A percentile compares a stretch with the other conserved stretches of the same genome.
Conservation (phyloP, 495 filamentous ascomycete species). For the Penicillium psychrofluorescens region DNA sequence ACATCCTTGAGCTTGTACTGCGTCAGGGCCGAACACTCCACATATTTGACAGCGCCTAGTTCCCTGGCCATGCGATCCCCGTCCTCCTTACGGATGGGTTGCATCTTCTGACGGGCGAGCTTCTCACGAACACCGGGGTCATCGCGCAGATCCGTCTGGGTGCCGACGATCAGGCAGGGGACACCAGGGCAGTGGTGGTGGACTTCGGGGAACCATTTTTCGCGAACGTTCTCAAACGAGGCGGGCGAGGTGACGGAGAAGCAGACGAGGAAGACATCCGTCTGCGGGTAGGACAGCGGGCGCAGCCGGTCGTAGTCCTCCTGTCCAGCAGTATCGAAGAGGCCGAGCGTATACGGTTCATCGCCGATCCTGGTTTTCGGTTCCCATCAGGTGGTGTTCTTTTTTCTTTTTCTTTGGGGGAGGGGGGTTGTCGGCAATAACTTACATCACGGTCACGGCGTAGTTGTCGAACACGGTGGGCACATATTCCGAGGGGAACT, state of each 20-base stretch:
- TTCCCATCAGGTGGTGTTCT: not conserved
- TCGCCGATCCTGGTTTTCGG: conserved; percentile 77
- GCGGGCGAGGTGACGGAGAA: conserved; percentile 98
- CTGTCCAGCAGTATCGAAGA: conserved; percentile 98
- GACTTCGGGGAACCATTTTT: conserved; percentile 99
- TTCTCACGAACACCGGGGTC: conserved; percentile 86
- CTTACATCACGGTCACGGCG: conserved; percentile 98
- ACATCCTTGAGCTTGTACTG: conserved; percentile 99
- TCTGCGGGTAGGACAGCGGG: conserved; percentile 95
- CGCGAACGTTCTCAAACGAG: conserved; percentile 97
- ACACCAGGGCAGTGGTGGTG: conserved; percentile 98
- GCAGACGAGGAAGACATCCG: conserved; percentile 97
- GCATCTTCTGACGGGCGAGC: conserved; percentile 90
- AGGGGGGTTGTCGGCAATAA: conserved; percentile 12
- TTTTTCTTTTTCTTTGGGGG: conserved; percentile 1
- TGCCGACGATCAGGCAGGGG: conserved; percentile 95
- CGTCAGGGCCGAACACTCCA: conserved; percentile 95
- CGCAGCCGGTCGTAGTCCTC: conserved; percentile 98
- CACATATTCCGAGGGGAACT: conserved; percentile 99
- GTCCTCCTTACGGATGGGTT: conserved; percentile 81
- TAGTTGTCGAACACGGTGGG: conserved; percentile 99
- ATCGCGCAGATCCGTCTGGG: conserved; percentile 92
- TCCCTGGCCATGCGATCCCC: conserved; percentile 96
- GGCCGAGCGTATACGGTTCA: conserved; percentile 93
- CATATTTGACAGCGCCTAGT: conserved; percentile 92